These are phyloP conservation scores for Phyllosticta citribraziliensis DNA, from an alignment of 2,329 filamentous ascomycete genomes.

Conservation along the genomic window DNA sequence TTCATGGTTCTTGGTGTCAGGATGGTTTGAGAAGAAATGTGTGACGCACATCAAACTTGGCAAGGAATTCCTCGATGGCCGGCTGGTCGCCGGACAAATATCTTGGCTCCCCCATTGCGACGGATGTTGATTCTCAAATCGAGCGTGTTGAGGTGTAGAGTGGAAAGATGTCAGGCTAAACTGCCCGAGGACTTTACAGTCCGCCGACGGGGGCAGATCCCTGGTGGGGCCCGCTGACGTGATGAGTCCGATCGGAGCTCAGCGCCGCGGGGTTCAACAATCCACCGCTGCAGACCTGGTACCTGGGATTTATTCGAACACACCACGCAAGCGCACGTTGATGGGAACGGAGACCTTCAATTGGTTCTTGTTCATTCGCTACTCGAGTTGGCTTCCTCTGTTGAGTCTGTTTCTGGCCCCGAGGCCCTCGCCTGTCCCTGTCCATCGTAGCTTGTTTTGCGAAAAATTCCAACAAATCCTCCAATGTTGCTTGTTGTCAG, in stretches of 20 bases:
- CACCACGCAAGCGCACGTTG: background rate
- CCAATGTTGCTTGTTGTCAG: background rate
- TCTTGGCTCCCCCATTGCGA: slow-evolving; percentile 28
- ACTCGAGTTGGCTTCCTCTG: background rate
- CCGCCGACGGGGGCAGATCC: background rate
- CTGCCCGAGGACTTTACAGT: slow-evolving; percentile 14
- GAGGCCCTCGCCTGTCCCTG: background rate
- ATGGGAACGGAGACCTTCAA: background rate
- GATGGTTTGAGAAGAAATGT: background rate
- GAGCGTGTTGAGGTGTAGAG: background rate
- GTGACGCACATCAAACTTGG: slow-evolving; percentile 76
- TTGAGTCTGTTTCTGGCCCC: background rate
- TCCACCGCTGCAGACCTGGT: too few relatives aligned
- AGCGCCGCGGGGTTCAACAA: too few relatives aligned
- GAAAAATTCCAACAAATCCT: background rate
- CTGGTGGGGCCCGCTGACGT: background rate
- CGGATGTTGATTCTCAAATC: background rate
- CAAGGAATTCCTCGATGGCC: slow-evolving; percentile 73
- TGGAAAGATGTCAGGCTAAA: slow-evolving; percentile 4
- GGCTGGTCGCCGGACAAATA: slow-evolving; percentile 71
- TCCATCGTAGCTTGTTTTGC: background rate
- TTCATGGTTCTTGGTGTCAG: slow-evolving; percentile 15
- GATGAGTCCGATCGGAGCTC: background rate
- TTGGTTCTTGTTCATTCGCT: background rate
- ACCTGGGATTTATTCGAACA: background rate